Evolutionary conservation across 2,329 filamentous ascomycete species (phyloP), one percentile per base, ranked within the genome.

Genomic region (Penicillium paneum): DNA sequence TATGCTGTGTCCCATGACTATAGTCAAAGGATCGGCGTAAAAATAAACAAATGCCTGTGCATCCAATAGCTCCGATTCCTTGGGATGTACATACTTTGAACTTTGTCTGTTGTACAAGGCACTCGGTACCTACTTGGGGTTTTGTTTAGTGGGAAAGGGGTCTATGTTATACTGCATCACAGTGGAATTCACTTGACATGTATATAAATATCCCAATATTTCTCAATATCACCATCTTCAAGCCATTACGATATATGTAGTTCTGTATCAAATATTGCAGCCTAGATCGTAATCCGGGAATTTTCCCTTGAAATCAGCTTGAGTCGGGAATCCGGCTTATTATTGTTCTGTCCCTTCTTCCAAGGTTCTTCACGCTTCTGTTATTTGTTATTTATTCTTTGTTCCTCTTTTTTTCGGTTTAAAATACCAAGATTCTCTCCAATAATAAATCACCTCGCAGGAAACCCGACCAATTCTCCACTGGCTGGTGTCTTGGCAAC

Each of bases 401-500:
- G 5, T 41, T 41, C 8, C 13, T 41, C 5, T n/a, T 28, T 35
- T 19, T 34, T 34, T 24, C 21, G 21, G 5, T n/a, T 29, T 54
- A 43, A 34, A 41, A 36, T 43, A 47, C 38, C 51, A 42, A 21
- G 13, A 17, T 12, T 15, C 10, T 13, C 21, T 8, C 21, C 21
- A 24, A 24, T 24, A 44, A 48, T 49, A 49, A 49, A 50, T 41
- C 38, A 43, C 36, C 34, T 53, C n/a, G 34, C 21, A 38, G 29
- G 36, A 51, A 52, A 54, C 38, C 46, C 46, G 32, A 47, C 46
- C 46, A 28, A 40, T 29, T 45, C 56, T 49, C 58, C 52, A 58
- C 57, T 36, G 31, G 44, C 49, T 49, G 40, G 46, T 41, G 59
- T 48, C 61, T 63, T 63, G 61, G 61, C 61, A 42, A 58, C 40